Conservation (phyloP, 2,329 filamentous ascomycete genomes). For the Colletotrichum sp. region DNA sequence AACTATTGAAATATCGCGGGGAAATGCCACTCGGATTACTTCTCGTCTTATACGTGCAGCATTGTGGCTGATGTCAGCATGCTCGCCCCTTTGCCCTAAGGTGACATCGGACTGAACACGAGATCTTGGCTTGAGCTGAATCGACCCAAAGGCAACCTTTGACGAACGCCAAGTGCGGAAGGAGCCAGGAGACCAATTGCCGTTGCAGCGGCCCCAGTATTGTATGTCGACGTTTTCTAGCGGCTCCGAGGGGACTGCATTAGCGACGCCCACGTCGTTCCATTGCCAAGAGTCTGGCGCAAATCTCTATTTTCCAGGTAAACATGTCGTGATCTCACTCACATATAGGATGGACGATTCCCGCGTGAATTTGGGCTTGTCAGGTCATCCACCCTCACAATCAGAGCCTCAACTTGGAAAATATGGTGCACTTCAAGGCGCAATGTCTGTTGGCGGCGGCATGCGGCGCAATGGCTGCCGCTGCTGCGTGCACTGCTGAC, state of each 20-base stretch:
- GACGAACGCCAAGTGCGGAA: constrained; percentile 3
- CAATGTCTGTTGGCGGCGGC: constrained; percentile 17
- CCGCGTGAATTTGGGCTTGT: background rate
- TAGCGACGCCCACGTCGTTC: constrained; percentile 1
- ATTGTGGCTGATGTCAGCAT: background rate
- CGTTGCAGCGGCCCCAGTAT: background rate
- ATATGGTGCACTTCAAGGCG: constrained; percentile 21
- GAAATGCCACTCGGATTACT: background rate
- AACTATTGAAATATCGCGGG: background rate
- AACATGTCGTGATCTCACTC: background rate
- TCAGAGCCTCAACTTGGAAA: background rate
- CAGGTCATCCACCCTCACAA: background rate
- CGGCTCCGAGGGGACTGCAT: background rate
- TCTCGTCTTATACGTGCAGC: background rate
- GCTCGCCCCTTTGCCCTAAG: background rate
- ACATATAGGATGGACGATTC: constrained; percentile 2
- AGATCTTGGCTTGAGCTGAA: background rate
- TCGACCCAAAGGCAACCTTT: background rate
- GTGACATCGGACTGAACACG: background rate
- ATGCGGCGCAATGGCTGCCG: constrained; percentile 17
- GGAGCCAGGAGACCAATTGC: background rate
- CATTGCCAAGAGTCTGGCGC: background rate
- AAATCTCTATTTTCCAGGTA: background rate
- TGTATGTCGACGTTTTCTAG: constrained; percentile 3
- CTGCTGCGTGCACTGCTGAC: constrained; percentile 29